These are phyloP conservation scores for Calonectria pauciramosa DNA, from an alignment of 2,329 filamentous ascomycete genomes.

Conservation along the genomic window DNA sequence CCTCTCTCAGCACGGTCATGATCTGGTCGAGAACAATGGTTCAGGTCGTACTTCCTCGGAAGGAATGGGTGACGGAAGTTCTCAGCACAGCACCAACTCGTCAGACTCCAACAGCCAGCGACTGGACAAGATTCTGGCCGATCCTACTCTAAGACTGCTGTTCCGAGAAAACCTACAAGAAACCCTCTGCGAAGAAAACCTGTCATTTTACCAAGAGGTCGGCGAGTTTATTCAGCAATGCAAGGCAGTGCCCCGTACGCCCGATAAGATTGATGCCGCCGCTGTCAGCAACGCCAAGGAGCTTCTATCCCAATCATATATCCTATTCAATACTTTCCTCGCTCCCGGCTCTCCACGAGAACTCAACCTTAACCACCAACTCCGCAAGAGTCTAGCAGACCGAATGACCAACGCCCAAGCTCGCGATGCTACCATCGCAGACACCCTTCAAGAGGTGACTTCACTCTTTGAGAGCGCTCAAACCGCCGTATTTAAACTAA, in stretches of 20 bases:
- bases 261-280: constrained; percentile 72
- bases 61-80: constrained; percentile 63
- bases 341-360: constrained; percentile 96
- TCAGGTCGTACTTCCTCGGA: constrained; percentile 72
- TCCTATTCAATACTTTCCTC: constrained; percentile 98
- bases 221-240: constrained; percentile 85
- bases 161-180: constrained; percentile 96
- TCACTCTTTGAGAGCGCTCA: constrained; percentile 93
- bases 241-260: constrained; percentile 69
- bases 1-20: constrained; percentile 84
- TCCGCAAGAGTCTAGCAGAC: constrained; percentile 92
- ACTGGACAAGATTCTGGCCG: constrained; percentile 91
- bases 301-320: constrained; percentile 94
- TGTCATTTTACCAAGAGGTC: constrained; percentile 95
- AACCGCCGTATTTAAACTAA: constrained; percentile 95
- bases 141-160: constrained; percentile 87
- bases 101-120: constrained; percentile 94
- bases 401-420: constrained; percentile 97
- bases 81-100: constrained; percentile 57
- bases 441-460: constrained; percentile 90
- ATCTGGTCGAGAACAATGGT: constrained; percentile 67
- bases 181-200: constrained; percentile 96
- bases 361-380: constrained; percentile 95
- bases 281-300: constrained; percentile 89
- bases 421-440: constrained; percentile 91